Percentiles rank a stretch among this genome's conserved stretches.
phyloP scores from a whole-genome alignment of 2,329 filamentous ascomycete genomes.

The Penicillium expansum region DNA sequence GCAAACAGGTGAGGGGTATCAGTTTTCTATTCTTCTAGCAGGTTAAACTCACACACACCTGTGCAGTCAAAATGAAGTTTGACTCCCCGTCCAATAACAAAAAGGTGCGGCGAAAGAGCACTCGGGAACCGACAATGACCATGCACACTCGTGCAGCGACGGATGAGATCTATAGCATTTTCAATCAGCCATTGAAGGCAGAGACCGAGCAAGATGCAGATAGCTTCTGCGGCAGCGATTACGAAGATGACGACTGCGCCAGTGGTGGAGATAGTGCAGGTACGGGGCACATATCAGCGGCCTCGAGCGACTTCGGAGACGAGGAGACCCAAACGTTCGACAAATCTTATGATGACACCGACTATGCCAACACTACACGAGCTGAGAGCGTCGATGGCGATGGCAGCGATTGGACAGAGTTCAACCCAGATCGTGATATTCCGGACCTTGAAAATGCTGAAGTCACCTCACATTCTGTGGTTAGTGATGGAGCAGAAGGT shows the following conservation, averaged over 20 bases:
- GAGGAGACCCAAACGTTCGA: constrained; percentile 49
- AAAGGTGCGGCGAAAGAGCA: constrained; percentile 76
- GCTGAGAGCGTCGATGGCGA: constrained; percentile 55
- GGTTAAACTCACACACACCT: constrained; percentile 28
- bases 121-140: constrained; percentile 91
- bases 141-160: constrained; percentile 92
- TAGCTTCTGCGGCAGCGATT: constrained; percentile 63
- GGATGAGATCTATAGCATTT: constrained; percentile 96
- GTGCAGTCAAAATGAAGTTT: constrained; percentile 84
- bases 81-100: constrained; percentile 81
- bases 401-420: constrained; percentile 81
- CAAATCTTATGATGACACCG: constrained; percentile 44
- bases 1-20: constrained; percentile 69
- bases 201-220: constrained; percentile 54
- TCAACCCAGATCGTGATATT: constrained; percentile 70
- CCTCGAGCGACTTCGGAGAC: constrained; percentile 64
- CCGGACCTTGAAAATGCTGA: constrained; percentile 44
- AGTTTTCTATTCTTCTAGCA: constrained; percentile 2
- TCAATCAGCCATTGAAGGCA: constrained; percentile 75
- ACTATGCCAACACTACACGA: constrained; percentile 38
- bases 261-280: constrained; percentile 81
- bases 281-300: constrained; percentile 67
- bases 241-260: constrained; percentile 73
- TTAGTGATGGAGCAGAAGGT: constrained; percentile 29
- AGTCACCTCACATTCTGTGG: constrained; percentile 20